Conservation (phyloP, 2,329 filamentous ascomycete genomes). For the Beauveria medogensis region DNA sequence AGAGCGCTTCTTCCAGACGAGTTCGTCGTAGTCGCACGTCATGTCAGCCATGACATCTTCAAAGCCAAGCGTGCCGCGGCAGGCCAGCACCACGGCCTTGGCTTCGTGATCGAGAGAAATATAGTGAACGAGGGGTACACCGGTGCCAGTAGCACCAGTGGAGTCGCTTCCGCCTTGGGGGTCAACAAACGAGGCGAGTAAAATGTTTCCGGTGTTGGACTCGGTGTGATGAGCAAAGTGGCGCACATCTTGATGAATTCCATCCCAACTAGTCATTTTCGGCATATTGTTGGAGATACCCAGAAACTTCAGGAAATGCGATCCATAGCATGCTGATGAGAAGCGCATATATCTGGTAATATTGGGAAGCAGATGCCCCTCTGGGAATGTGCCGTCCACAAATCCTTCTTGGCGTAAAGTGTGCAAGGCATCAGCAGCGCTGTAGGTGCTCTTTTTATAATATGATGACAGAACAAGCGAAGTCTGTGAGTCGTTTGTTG, state of each 20-base stretch:
- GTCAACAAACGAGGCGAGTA: slow-evolving; percentile 65
- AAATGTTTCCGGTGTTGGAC: slow-evolving; percentile 47
- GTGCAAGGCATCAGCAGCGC: slow-evolving; percentile 38
- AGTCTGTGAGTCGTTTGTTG: slow-evolving; percentile 46
- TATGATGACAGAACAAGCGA: slow-evolving; percentile 45
- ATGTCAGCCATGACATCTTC: slow-evolving; percentile 67
- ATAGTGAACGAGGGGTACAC: slow-evolving; percentile 65
- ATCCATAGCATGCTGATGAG: slow-evolving; percentile 58
- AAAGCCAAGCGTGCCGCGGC: slow-evolving; percentile 63
- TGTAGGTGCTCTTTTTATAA: slow-evolving; percentile 40
- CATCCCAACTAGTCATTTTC: slow-evolving; percentile 32
- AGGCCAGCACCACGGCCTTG: slow-evolving; percentile 64
- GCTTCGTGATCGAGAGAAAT: slow-evolving; percentile 64
- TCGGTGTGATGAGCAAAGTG: slow-evolving; percentile 58
- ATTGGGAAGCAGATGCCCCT: slow-evolving; percentile 51
- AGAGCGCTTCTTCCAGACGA: slow-evolving; percentile 52
- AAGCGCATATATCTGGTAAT: slow-evolving; percentile 59
- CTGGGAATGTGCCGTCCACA: slow-evolving; percentile 51
- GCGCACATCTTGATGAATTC: slow-evolving; percentile 51
- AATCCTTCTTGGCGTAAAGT: slow-evolving; percentile 43
- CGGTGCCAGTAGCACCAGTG: slow-evolving; percentile 55
- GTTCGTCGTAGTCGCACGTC: slow-evolving; percentile 64
- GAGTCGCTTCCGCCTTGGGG: slow-evolving; percentile 59
- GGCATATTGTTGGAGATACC: slow-evolving; percentile 49
- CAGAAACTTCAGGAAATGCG: slow-evolving; percentile 54